Evolutionary conservation across 345 rosid species (phyloP).

Genomic region (Xanthoceras sorbifolium): DNA sequence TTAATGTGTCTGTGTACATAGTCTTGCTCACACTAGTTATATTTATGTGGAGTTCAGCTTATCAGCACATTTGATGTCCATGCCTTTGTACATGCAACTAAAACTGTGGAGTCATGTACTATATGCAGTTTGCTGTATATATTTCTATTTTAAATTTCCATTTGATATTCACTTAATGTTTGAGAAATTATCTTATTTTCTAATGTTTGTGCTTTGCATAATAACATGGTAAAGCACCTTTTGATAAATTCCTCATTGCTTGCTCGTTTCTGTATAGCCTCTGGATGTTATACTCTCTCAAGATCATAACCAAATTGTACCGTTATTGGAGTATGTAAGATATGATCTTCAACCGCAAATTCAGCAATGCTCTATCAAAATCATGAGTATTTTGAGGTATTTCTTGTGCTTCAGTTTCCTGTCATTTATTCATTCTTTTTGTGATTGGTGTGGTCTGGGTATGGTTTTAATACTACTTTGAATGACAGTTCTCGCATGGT

Average conservation of each 20-base stretch:
- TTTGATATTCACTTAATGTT: background rate
- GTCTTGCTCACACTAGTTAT: background rate
- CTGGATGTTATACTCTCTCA: conserved; percentile 90
- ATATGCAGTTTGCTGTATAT: background rate
- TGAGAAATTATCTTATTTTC: background rate
- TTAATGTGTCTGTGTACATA: background rate
- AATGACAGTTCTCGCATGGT: conserved; percentile 79
- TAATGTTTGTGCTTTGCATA: background rate
- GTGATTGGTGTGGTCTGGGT: conserved; percentile 13
- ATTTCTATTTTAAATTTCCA: background rate
- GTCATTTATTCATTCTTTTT: conserved; percentile 2
- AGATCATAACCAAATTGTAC: conserved; percentile 83
- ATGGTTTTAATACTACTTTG: conserved; percentile 18
- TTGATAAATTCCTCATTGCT: conserved; percentile 2
- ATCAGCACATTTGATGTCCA: background rate
- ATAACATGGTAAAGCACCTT: background rate
- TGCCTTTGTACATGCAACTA: background rate
- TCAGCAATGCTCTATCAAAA: conserved; percentile 80
- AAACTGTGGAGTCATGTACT: background rate
- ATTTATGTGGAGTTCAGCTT: background rate
- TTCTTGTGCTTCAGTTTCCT: background rate
- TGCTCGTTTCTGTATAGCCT: conserved; percentile 58
- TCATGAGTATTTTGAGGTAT: conserved; percentile 87
- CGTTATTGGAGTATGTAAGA: conserved; percentile 89
- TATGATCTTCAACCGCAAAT: conserved; percentile 78